Base-by-base conservation (phyloP, 2,329 filamentous ascomycete species). In the Ascochyta rabiei region DNA sequence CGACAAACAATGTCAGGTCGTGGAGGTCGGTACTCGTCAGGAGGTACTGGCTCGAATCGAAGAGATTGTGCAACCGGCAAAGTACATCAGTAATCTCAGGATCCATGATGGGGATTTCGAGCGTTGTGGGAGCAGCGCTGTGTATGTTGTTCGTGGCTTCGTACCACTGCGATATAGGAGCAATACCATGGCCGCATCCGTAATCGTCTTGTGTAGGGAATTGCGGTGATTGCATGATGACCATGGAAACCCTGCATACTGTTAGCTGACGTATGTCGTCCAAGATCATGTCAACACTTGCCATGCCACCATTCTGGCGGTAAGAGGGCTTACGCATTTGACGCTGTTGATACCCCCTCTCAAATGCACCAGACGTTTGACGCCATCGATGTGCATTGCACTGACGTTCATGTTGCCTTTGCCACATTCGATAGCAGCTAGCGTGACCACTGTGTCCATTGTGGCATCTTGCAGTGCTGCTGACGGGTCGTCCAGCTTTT, bases 341-440 rank as follows among this genome's bases (percentile, higher is more conserved):
- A 84, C 74, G 28, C 73, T 63, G 45, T 76, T 74, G 52, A 84
- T 82, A 2, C 82, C 82, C 3, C 82, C 82, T 60, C 82, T 73
- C 45, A 84, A 66, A 3, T 69, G 64, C 12, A 84, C 80, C 26
- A 85, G 73, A 10, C 70, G 70, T 55, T 81, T 83, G 0, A 81
- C 77, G 0, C 81, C 82, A 0, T 79, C 73, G 18, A 84, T 75
- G 48, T 84, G 82, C 71, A 82, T 79, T 28, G 69, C 63, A 48
- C 77, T 79, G 2, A 76, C 63, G 15, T 75, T 60, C 0, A 72
- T 63, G 28, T 84, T 82, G 0, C 82, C 80, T 56, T 84, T 84
- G n/a, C 82, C 82, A 56, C 75, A 84, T 65, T 85, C 83, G 41
- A 85, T 86, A 1, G 82, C 80, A 9, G 83, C 83, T 53, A 86